phyloP scores from a whole-genome alignment of 306 rosid genomes.

The Cucumis cinereus region DNA sequence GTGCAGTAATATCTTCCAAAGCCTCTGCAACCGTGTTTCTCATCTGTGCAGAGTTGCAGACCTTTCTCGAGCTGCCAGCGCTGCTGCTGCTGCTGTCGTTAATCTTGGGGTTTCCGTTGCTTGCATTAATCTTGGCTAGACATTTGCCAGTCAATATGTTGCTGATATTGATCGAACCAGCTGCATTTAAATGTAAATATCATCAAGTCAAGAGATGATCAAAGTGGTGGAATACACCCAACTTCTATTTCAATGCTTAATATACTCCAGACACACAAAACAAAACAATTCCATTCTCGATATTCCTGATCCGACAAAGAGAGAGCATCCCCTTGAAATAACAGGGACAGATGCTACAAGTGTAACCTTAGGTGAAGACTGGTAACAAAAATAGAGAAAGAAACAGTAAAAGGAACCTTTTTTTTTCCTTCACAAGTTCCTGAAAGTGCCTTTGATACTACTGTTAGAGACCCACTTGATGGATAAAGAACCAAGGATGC shows the following conservation, averaged over 20 bases:
- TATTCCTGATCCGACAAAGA: neutral
- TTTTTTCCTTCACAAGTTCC: neutral
- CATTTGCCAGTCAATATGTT: conserved; percentile 80
- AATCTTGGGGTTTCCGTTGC: conserved; percentile 22
- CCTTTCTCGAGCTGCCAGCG: conserved; percentile 35
- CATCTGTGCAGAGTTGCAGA: conserved; percentile 21
- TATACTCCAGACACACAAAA: neutral
- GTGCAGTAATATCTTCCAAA: conserved; percentile 83
- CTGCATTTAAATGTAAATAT: conserved; percentile 23
- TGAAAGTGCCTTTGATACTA: neutral
- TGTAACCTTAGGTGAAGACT: neutral
- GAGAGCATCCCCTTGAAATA: neutral
- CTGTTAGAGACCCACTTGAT: neutral
- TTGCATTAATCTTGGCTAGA: conserved; percentile 63
- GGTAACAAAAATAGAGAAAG: neutral
- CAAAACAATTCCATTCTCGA: neutral
- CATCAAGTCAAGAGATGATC: neutral
- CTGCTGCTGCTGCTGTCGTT: conserved; percentile 21
- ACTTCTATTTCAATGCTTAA: neutral
- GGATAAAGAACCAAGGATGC: neutral
- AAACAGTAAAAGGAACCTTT: neutral
- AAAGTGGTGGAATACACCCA: neutral
- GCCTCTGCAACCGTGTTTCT: conserved; percentile 76
- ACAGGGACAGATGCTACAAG: neutral
- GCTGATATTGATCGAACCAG: conserved; percentile 88